phyloP scores from a whole-genome alignment of 1,284 basidiomycete species.

The Pseudozyma sp. region DNA sequence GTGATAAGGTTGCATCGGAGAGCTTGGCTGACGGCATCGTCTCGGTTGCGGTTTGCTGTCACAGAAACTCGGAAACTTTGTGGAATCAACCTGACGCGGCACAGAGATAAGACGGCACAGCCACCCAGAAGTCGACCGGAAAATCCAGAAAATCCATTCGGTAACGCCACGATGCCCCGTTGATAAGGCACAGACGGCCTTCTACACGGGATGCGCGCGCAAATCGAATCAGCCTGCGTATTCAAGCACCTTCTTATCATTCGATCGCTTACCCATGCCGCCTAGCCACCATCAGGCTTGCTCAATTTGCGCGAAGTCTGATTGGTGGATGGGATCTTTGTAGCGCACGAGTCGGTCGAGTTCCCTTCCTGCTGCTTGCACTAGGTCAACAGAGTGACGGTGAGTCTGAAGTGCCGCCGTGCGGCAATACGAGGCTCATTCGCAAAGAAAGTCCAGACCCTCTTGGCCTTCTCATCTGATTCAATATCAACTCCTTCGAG shows the following conservation, averaged over 20 bases:
- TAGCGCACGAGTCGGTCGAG: not conserved
- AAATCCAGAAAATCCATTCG: constrained; percentile 1
- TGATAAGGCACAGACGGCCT: not conserved
- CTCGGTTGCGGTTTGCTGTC: not conserved
- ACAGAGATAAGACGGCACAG: constrained; percentile 10
- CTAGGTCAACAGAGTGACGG: too few species aligned
- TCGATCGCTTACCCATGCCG: not conserved
- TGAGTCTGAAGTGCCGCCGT: too few species aligned
- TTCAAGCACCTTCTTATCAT: not conserved
- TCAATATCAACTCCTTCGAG: not conserved
- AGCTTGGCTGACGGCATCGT: constrained; percentile 1
- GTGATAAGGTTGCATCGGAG: not conserved
- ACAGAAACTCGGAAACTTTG: not conserved
- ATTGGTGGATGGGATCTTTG: not conserved
- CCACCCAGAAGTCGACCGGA: not conserved
- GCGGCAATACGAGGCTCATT: too few species aligned
- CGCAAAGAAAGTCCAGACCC: too few species aligned
- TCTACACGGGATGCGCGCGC: not conserved
- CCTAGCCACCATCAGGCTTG: not conserved
- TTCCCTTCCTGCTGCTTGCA: not conserved
- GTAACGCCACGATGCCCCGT: not conserved
- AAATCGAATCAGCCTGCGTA: not conserved
- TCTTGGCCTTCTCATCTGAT: too few species aligned
- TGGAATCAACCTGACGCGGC: not conserved
- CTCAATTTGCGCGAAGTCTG: not conserved